Evolutionary conservation across 305 asterid species (phyloP).

Genomic region (Euphrasia arctica): DNA sequence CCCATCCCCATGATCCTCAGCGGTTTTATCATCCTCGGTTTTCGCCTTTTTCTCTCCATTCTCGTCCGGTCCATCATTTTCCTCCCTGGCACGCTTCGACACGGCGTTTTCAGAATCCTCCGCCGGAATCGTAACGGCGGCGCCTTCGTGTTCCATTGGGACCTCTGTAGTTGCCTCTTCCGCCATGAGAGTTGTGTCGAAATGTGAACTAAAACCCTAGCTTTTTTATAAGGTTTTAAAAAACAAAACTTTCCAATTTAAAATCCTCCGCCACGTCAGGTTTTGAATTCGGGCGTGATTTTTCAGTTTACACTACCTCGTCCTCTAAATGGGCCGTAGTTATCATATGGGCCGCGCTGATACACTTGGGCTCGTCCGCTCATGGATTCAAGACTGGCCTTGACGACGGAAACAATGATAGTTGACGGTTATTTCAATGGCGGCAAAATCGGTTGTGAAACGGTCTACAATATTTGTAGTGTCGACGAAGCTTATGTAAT

Average conservation of each 20-base stretch:
- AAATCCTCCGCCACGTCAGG: neutral
- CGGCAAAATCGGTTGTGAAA: too few species aligned
- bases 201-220: constrained; percentile 14
- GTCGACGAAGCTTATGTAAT: too few species aligned
- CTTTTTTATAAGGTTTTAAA: neutral
- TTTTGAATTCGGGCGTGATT: neutral
- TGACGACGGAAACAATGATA: too few species aligned
- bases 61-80: constrained; percentile 24
- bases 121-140: constrained; percentile 20
- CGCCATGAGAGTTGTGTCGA: constrained; percentile 29
- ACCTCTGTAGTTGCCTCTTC: constrained; percentile 32
- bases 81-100: constrained; percentile 40
- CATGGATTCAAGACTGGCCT: too few species aligned
- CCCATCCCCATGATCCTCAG: constrained; percentile 23
- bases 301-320: neutral
- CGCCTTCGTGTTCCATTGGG: constrained; percentile 30
- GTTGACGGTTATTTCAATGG: too few species aligned
- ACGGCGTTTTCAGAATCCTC: constrained; percentile 31
- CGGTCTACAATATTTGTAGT: too few species aligned
- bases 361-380: too few species aligned
- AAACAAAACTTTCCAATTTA: neutral
- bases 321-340: neutral
- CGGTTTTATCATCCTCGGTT: constrained; percentile 26
- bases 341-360: too few species aligned
- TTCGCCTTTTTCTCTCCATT: constrained; percentile 32